A percentile compares a stretch with the other conserved stretches of the same genome.
These are phyloP conservation scores for Erodium trifolium DNA, from an alignment of 441 rosid genomes.

Conservation along the genomic window DNA sequence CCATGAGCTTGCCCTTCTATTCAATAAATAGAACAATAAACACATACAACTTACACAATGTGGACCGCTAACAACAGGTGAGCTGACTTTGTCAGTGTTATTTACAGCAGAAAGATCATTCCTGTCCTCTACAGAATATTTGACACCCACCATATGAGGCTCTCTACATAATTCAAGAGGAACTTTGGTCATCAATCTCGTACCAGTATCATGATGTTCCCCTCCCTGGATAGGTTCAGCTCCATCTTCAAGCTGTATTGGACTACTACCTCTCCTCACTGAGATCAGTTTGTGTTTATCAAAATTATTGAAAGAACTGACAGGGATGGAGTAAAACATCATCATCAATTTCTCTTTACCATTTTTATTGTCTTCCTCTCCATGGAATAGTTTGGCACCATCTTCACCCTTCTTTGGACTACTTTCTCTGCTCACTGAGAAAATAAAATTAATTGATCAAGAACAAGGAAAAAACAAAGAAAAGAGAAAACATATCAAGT, in stretches of 20 bases:
- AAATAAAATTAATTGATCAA: neutral
- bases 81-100: constrained; percentile 35
- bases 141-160: constrained; percentile 23
- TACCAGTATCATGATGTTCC: constrained; percentile 39
- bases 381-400: neutral
- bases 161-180: constrained; percentile 21
- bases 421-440: constrained; percentile 6
- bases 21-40: constrained; percentile 50
- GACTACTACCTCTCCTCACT: constrained; percentile 47
- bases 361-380: neutral
- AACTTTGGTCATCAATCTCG: constrained; percentile 21
- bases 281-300: constrained; percentile 23
- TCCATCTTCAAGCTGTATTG: constrained; percentile 35
- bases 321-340: neutral
- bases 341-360: constrained; percentile 6
- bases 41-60: constrained; percentile 99
- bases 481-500: neutral
- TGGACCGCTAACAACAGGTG: constrained; percentile 45
- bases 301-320: constrained; percentile 15
- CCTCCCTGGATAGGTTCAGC: constrained; percentile 24
- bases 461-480: neutral
- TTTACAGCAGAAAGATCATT: constrained; percentile 30
- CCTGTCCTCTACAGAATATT: constrained; percentile 37
- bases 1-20: constrained; percentile 31
- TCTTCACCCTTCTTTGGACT: constrained; percentile 11